Conservation (phyloP, 345 rosid genomes). For the Euphorbia pulcherrima region DNA sequence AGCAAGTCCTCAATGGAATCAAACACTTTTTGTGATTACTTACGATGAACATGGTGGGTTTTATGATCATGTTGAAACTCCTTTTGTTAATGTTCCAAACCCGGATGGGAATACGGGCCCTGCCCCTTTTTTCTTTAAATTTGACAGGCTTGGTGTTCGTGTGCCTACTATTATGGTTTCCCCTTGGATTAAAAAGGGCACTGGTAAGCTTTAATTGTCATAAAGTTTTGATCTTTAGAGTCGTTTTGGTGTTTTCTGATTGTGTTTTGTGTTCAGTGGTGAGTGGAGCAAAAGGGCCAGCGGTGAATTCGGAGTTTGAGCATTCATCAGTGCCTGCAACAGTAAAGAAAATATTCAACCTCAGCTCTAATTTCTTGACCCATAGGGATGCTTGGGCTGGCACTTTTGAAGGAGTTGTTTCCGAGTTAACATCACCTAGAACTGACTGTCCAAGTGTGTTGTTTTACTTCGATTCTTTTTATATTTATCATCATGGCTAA, state of each 20-base stretch:
- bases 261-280: slow-evolving; percentile 44
- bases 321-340: slow-evolving; percentile 97
- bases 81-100: slow-evolving; percentile 62
- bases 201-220: slow-evolving; percentile 42
- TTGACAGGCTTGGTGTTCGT: slow-evolving; percentile 89
- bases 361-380: slow-evolving; percentile 80
- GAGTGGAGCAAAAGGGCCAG: slow-evolving; percentile 62
- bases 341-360: slow-evolving; percentile 82
- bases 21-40: slow-evolving; percentile 79
- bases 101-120: slow-evolving; percentile 96
- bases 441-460: slow-evolving; percentile 81
- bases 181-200: slow-evolving; percentile 94
- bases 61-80: slow-evolving; percentile 88
- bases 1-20: slow-evolving; percentile 90
- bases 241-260: neutral
- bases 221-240: neutral
- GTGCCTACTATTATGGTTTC: slow-evolving; percentile 91
- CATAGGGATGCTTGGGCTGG: slow-evolving; percentile 99
- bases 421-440: slow-evolving; percentile 65
- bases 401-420: slow-evolving; percentile 73
- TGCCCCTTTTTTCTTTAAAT: slow-evolving; percentile 84
- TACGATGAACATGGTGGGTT: slow-evolving; percentile 98
- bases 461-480: neutral
- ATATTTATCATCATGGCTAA: too few species aligned
- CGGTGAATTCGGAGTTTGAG: slow-evolving; percentile 74